Evolutionary conservation across 1,139 yeast species (phyloP), one percentile per base, ranked within the genome.

Genomic region (Yamadazyma trypodendri): DNA sequence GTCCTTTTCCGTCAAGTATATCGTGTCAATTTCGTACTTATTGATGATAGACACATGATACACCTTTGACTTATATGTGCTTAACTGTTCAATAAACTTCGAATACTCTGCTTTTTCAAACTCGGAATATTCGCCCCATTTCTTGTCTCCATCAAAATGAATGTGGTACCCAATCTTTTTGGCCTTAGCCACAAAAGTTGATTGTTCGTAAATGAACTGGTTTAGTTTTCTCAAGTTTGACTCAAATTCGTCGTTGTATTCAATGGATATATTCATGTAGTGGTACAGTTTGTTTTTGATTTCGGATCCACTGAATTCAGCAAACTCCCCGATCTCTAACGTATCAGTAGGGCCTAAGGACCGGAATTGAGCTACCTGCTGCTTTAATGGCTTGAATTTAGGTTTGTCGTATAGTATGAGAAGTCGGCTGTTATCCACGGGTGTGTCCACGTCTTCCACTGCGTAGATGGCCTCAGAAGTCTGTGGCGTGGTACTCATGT

Each of bases 41-140:
- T 61, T 58, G 20, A 70, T 58, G 12, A 70, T 53, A 1, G 75
- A 68, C 35, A 69, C 63, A 25, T 71, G 76, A 1, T 46, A 49
- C 3, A 70, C 65, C 39, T 65, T 65, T 2, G 46, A 49, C 1
- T 60, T 63, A 9, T 58, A 63, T 13, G 51, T 46, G 28, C 43
- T 49, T 24, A 70, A 45, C 0, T 45, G 44, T 4, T 52, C 49
- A 10, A 68, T 41, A 31, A 68, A 64, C 6, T 40, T 40, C 3
- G 42, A 42, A 44, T 69, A 68, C 21, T 49, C 54, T 9, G 45
- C 46, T 32, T 56, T 58, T 40, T 64, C 68, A 2, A 42, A 34
- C 1, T 51, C 52, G 2, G 52, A 45, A 43, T 61, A 63, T 16
- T 65, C 69, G 5, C 44, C 30, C 73, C 74, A 68, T 37, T 62